Conservation (phyloP, 2,329 filamentous ascomycete species). For the Fusarium pseudocircinatum region DNA sequence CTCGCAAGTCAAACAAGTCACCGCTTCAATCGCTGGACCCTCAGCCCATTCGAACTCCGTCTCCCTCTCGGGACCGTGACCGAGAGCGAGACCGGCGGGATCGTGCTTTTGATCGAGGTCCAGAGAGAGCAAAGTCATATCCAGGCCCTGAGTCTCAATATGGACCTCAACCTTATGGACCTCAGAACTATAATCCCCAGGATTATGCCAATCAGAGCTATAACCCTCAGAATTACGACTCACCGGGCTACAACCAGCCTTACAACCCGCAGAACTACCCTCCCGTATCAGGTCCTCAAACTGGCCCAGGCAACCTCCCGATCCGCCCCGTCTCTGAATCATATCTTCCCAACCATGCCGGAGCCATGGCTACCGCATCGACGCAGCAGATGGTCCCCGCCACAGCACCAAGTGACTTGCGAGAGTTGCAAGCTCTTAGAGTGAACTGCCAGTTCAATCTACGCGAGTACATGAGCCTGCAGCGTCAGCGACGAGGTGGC, state of each 20-base stretch:
- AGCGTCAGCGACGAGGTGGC: slow-evolving; percentile 43
- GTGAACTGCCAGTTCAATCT: slow-evolving; percentile 50
- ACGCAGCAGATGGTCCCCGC: slow-evolving; percentile 32
- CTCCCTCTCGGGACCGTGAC: slow-evolving; percentile 32
- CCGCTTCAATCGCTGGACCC: slow-evolving; percentile 43
- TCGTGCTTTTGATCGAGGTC: slow-evolving; percentile 22
- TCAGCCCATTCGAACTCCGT: slow-evolving; percentile 41
- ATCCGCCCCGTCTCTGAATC: slow-evolving; percentile 37
- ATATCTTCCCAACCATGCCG: slow-evolving; percentile 32
- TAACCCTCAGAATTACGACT: slow-evolving; percentile 32
- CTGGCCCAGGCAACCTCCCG: slow-evolving; percentile 30
- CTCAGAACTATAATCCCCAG: slow-evolving; percentile 28
- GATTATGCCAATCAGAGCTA: slow-evolving; percentile 29
- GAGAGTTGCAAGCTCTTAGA: slow-evolving; percentile 47
- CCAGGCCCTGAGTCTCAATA: slow-evolving; percentile 35
- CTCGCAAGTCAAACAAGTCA: slow-evolving; percentile 35
- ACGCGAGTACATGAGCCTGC: slow-evolving; percentile 49
- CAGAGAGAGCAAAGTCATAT: slow-evolving; percentile 35
- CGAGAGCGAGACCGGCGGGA: slow-evolving; percentile 15
- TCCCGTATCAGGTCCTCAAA: slow-evolving; percentile 30
- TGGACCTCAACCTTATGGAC: slow-evolving; percentile 20
- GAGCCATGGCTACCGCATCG: slow-evolving; percentile 31
- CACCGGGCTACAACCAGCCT: slow-evolving; percentile 27
- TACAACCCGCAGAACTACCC: slow-evolving; percentile 40
- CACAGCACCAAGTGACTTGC: slow-evolving; percentile 31